Evolutionary conservation across 1,139 yeast species (phyloP).

Genomic region (Kurtzmaniella quercitrusa): DNA sequence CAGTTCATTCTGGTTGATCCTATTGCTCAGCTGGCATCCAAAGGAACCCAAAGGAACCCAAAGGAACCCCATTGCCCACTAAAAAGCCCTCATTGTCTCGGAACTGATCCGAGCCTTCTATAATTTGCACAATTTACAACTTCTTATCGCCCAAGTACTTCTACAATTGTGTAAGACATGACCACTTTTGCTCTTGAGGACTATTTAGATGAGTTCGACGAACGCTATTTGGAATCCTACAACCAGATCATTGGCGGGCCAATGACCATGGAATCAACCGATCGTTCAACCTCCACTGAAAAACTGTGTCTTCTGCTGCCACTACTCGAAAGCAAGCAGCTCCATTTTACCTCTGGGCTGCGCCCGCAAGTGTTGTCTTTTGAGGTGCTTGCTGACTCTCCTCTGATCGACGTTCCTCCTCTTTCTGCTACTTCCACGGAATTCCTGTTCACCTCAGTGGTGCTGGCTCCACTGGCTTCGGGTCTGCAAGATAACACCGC

Average conservation of each 20-base stretch:
- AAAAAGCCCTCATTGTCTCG: too few relatives aligned
- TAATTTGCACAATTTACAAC: too few relatives aligned
- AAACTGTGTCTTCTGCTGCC: conserved; percentile 2
- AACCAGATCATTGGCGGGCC: conserved; percentile 7
- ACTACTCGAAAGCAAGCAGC: not conserved
- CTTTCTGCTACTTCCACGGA: not conserved
- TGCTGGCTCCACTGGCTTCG: not conserved
- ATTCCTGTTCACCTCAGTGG: not conserved
- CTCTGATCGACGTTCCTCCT: not conserved
- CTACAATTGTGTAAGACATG: not conserved
- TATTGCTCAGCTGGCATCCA: too few relatives aligned
- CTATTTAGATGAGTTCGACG: conserved; percentile 19
- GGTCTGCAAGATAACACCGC: not conserved
- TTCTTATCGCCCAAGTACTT: too few relatives aligned
- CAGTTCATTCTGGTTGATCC: too few relatives aligned
- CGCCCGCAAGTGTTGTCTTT: not conserved
- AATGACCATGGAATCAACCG: not conserved
- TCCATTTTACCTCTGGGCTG: not conserved
- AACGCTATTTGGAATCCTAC: conserved; percentile 8
- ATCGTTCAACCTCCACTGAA: not conserved
- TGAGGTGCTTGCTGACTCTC: not conserved
- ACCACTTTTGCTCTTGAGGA: conserved; percentile 13
- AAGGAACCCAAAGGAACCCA: too few relatives aligned
- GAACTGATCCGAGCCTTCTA: too few relatives aligned
- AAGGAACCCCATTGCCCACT: too few relatives aligned